A percentile compares a stretch with the other conserved stretches of the same genome.
Evolutionary conservation across 2,329 filamentous ascomycete species (phyloP).

Genomic region (Apiospora kogelbergensis): DNA sequence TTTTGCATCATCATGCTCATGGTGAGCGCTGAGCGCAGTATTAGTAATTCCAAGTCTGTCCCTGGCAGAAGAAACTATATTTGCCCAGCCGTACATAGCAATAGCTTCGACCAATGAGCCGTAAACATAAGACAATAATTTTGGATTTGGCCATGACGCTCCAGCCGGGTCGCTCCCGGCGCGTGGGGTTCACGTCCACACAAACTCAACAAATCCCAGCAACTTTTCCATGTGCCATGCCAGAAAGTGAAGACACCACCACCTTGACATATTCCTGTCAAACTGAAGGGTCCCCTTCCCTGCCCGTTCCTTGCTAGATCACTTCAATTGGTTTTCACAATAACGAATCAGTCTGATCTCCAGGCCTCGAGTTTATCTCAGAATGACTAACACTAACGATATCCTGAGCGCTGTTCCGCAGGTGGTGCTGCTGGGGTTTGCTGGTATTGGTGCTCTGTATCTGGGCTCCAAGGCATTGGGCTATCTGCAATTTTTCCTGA

Average conservation of each 20-base stretch:
- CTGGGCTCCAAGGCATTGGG: constrained; percentile 56
- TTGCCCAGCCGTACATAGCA: background rate
- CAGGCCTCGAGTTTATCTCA: background rate
- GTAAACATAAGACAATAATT: background rate
- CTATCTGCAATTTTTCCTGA: constrained; percentile 62
- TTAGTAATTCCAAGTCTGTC: too few species aligned
- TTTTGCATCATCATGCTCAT: too few species aligned
- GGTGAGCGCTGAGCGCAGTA: too few species aligned
- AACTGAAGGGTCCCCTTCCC: constrained; percentile 8
- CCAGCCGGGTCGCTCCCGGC: background rate
- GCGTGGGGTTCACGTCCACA: constrained; percentile 4
- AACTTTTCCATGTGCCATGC: constrained; percentile 8
- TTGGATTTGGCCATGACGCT: background rate
- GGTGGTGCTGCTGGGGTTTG: constrained; percentile 45
- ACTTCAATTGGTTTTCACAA: constrained; percentile 1
- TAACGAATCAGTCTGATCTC: background rate
- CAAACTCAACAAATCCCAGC: constrained; percentile 8
- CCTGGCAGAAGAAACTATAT: background rate
- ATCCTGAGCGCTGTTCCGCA: constrained; percentile 43
- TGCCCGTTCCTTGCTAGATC: constrained; percentile 9
- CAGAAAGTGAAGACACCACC: background rate
- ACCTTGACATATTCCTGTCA: constrained; percentile 5
- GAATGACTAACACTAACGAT: constrained; percentile 34
- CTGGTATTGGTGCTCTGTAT: constrained; percentile 59
- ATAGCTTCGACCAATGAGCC: constrained; percentile 1